Conservation (phyloP, 441 rosid species). For the Capsella rubella region DNA sequence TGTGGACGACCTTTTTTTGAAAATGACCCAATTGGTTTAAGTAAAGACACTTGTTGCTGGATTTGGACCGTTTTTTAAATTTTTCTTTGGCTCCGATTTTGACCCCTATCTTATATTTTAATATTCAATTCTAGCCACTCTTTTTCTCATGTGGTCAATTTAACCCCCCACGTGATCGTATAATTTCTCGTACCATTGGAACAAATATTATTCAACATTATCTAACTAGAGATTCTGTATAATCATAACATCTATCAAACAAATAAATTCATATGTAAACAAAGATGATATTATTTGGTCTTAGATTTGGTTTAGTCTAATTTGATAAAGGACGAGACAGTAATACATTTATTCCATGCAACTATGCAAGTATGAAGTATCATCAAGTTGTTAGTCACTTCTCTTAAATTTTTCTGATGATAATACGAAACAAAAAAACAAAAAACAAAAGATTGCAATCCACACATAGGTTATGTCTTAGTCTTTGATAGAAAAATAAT, state of each 20-base stretch:
- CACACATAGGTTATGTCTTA: too few relatives aligned
- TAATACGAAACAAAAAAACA: too few relatives aligned
- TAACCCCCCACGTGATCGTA: conserved; percentile 25
- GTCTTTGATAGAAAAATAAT: too few relatives aligned
- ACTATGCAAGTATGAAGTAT: too few relatives aligned
- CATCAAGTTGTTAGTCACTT: too few relatives aligned
- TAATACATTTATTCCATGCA: too few relatives aligned
- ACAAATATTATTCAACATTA: background rate
- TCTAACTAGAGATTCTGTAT: background rate
- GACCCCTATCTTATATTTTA: conserved; percentile 15
- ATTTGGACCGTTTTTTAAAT: conserved; percentile 7
- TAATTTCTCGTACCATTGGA: background rate
- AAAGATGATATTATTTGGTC: too few relatives aligned
- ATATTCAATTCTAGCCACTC: background rate
- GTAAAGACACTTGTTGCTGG: conserved; percentile 25
- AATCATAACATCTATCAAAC: background rate
- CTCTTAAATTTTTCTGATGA: too few relatives aligned
- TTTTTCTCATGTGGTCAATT: conserved; percentile 25
- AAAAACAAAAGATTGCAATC: too few relatives aligned
- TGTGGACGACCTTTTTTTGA: conserved; percentile 36
- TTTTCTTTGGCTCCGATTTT: conserved; percentile 17
- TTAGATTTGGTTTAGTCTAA: too few relatives aligned
- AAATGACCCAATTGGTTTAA: conserved; percentile 33
- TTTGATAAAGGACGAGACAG: too few relatives aligned
- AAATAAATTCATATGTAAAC: background rate